phyloP scores from a whole-genome alignment of 148 eudicot genomes.

The Polygonum aviculare region DNA sequence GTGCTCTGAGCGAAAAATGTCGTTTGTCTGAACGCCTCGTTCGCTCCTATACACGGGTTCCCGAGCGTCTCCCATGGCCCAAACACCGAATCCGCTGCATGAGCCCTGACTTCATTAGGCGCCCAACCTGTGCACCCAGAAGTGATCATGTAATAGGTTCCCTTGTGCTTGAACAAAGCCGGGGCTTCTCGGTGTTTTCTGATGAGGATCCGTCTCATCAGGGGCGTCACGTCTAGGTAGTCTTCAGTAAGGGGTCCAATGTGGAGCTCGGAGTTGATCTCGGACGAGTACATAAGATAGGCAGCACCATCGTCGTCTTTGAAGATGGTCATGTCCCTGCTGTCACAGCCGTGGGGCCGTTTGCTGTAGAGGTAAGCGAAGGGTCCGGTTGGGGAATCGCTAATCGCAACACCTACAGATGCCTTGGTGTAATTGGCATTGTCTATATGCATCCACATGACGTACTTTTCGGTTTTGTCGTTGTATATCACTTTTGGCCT shows the following conservation, averaged over 20 bases:
- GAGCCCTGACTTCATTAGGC: constrained; percentile 79
- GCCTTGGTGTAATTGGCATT: constrained; percentile 89
- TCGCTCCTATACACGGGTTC: constrained; percentile 84
- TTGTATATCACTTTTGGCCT: constrained; percentile 92
- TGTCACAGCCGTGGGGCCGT: constrained; percentile 77
- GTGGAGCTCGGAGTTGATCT: constrained; percentile 85
- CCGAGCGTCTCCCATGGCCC: constrained; percentile 94
- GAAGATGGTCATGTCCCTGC: constrained; percentile 90
- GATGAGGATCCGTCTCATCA: constrained; percentile 53
- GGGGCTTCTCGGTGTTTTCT: constrained; percentile 89
- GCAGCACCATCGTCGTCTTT: constrained; percentile 79
- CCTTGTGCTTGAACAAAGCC: constrained; percentile 73
- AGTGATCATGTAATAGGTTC: constrained; percentile 91
- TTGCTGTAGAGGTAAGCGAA: constrained; percentile 70
- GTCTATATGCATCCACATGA: constrained; percentile 99
- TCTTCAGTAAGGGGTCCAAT: constrained; percentile 68
- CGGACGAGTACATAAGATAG: constrained; percentile 81
- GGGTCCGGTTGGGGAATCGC: constrained; percentile 74
- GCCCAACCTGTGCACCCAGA: constrained; percentile 97
- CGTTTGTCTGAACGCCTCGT: constrained; percentile 44
- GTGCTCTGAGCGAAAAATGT: constrained; percentile 90
- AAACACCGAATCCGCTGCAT: constrained; percentile 69
- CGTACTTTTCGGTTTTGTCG: constrained; percentile 55
- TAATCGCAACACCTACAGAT: constrained; percentile 60
- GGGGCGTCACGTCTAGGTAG: constrained; percentile 51